Percentiles rank a stretch among this genome's conserved stretches.
phyloP scores from a whole-genome alignment of 331 rosid species.

The Malus hybrid region DNA sequence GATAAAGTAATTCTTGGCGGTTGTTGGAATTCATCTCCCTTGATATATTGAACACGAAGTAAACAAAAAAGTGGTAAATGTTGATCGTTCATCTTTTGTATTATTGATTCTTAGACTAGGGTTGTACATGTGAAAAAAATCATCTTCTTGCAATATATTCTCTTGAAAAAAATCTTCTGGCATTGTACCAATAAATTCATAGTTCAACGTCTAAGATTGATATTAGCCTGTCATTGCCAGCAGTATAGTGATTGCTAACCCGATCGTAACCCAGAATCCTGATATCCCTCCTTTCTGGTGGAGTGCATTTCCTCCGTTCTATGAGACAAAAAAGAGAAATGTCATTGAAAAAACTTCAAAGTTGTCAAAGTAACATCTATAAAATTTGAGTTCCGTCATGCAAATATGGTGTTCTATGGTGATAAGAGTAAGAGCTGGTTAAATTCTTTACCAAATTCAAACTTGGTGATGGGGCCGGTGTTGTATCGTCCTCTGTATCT shows the following conservation, averaged over 20 bases:
- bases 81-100: constrained; percentile 14
- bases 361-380: not conserved
- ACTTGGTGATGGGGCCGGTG: constrained; percentile 89
- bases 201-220: constrained; percentile 15
- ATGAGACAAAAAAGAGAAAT: constrained; percentile 10
- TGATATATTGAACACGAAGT: constrained; percentile 14
- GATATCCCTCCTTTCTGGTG: constrained; percentile 33
- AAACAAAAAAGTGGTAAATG: not conserved
- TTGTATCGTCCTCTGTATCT: constrained; percentile 40
- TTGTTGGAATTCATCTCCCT: constrained; percentile 21
- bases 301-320: constrained; percentile 58
- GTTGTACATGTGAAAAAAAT: constrained; percentile 21
- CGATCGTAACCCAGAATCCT: constrained; percentile 34
- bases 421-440: not conserved
- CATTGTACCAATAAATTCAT: constrained; percentile 20
- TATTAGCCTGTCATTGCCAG: constrained; percentile 39
- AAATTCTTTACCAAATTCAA: constrained; percentile 49
- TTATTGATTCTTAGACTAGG: constrained; percentile 30
- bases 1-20: not conserved
- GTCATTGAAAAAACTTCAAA: not conserved
- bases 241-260: constrained; percentile 44
- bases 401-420: not conserved
- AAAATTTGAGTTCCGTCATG: not conserved
- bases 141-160: not conserved
- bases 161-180: not conserved